Percentiles rank a stretch among this genome's conserved stretches.
phyloP scores from a whole-genome alignment of 129 eudicot genomes.

The sunflower (Helianthus annuus) region DNA sequence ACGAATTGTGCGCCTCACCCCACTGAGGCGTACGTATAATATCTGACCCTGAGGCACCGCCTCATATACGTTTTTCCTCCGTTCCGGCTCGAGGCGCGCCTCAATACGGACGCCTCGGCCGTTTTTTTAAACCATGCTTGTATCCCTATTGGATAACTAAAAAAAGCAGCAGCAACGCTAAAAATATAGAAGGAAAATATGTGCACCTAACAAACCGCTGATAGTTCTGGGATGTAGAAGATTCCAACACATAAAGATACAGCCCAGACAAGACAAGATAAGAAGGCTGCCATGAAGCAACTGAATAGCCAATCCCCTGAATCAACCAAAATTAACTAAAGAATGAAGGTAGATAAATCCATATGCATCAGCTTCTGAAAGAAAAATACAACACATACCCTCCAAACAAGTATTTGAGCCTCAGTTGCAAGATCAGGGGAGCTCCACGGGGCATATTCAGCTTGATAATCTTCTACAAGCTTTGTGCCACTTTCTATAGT shows the following conservation, averaged over 20 bases:
- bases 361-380: constrained; percentile 17
- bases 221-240: constrained; percentile 63
- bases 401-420: constrained; percentile 91
- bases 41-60: too few relatives aligned
- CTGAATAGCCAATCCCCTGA: constrained; percentile 98
- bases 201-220: constrained; percentile 81
- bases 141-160: constrained; percentile 14
- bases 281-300: constrained; percentile 96
- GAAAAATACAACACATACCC: constrained; percentile 42
- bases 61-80: too few relatives aligned
- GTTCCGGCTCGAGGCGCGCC: too few relatives aligned
- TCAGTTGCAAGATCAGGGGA: constrained; percentile 81
- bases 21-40: too few relatives aligned
- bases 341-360: background rate
- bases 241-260: constrained; percentile 74
- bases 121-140: too few relatives aligned
- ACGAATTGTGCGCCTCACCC: too few relatives aligned
- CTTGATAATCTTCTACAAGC: constrained; percentile 48
- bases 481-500: constrained; percentile 60
- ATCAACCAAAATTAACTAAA: constrained; percentile 9
- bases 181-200: constrained; percentile 9
- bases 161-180: constrained; percentile 1
- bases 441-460: constrained; percentile 77
- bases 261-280: constrained; percentile 74
- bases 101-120: too few relatives aligned